Percentiles rank a stretch among this genome's conserved stretches.
Evolutionary conservation across 2,329 filamentous ascomycete genomes (phyloP).

Genomic region (Ascocoryne sarcoides): DNA sequence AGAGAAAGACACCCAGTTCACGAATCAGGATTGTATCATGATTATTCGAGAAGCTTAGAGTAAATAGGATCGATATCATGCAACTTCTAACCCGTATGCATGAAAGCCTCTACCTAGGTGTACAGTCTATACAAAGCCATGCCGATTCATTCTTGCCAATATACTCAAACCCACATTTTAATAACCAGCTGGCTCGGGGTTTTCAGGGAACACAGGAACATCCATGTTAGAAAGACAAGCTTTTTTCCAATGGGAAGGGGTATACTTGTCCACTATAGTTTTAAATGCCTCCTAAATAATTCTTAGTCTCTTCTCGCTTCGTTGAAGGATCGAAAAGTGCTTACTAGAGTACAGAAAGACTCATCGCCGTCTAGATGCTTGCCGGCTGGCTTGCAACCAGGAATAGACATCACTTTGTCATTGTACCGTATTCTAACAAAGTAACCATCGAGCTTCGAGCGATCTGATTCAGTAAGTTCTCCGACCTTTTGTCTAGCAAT

Average conservation of each 20-base stretch:
- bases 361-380: conserved; percentile 84
- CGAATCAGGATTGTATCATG: too few species aligned
- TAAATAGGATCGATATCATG: too few species aligned
- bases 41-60: too few species aligned
- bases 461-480: conserved; percentile 49
- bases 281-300: conserved; percentile 71
- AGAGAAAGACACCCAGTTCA: too few species aligned
- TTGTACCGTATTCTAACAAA: conserved; percentile 92
- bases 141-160: too few species aligned
- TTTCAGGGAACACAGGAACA: conserved; percentile 23
- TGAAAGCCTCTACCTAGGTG: too few species aligned
- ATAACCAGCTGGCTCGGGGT: conserved; percentile 27
- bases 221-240: conserved; percentile 53
- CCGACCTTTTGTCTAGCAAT: conserved; percentile 53
- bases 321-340: conserved; percentile 22
- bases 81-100: too few species aligned
- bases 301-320: background rate
- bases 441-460: conserved; percentile 57
- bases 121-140: too few species aligned
- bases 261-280: conserved; percentile 81
- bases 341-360: conserved; percentile 79
- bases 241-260: conserved; percentile 67
- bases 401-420: conserved; percentile 70
- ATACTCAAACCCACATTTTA: too few species aligned
- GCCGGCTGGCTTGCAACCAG: conserved; percentile 66